Conservation (phyloP, 371 early-diverging fungal species). For the Cokeromyces recurvatus region DNA sequence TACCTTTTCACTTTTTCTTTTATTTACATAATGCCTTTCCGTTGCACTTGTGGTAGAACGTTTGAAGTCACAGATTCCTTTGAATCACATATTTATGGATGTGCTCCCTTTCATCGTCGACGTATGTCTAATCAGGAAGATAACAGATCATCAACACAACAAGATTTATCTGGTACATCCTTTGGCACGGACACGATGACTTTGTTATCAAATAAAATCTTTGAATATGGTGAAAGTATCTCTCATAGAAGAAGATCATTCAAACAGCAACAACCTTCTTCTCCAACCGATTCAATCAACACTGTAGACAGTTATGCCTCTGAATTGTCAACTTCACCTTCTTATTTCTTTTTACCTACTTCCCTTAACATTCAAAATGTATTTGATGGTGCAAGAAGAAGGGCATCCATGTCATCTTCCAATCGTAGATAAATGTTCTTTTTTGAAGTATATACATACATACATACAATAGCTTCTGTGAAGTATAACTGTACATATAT, state of each 20-base stretch:
- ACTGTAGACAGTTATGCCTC: not conserved
- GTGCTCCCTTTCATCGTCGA: constrained; percentile 45
- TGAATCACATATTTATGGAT: constrained; percentile 42
- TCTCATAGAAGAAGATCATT: no score
- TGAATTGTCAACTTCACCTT: constrained; percentile 13
- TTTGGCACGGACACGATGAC: no score
- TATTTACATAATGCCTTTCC: constrained; percentile 41
- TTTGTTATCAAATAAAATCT: no score
- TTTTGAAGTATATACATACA: no score
- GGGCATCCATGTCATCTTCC: constrained; percentile 52
- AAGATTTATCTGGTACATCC: no score
- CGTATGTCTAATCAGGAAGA: constrained; percentile 45
- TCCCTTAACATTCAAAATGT: constrained; percentile 44
- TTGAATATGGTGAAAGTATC: no score
- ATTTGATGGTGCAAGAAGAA: constrained; percentile 49
- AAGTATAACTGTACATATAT: no score
- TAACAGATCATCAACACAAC: no score
- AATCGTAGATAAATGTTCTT: no score
- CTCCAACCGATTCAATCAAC: constrained; percentile 11
- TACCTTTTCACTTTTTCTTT: constrained; percentile 5
- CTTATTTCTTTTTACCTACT: constrained; percentile 40
- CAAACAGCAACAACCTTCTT: constrained; percentile 8
- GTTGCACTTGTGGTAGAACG: constrained; percentile 52
- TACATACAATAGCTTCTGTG: no score
- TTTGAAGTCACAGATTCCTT: constrained; percentile 51